A percentile compares a stretch with the other conserved stretches of the same genome.
Evolutionary conservation across 2,329 filamentous ascomycete species (phyloP).

Genomic region (Cladorrhinum sp.): DNA sequence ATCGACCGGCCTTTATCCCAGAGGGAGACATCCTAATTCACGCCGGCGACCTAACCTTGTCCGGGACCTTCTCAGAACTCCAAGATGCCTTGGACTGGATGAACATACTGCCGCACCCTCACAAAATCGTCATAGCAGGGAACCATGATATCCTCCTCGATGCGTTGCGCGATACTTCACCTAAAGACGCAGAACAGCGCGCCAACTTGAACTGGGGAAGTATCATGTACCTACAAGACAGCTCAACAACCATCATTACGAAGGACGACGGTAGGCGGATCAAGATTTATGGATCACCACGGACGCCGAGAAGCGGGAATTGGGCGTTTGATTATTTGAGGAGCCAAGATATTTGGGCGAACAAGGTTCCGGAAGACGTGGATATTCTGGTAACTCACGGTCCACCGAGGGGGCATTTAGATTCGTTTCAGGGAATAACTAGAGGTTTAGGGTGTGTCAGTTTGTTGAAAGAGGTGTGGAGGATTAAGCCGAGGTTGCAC

Average conservation of each 20-base stretch:
- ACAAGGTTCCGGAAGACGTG: slow-evolving; percentile 4
- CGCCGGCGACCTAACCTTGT: slow-evolving; percentile 40
- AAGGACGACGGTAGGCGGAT: slow-evolving; percentile 28
- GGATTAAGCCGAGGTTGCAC: slow-evolving; percentile 33
- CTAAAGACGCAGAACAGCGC: not conserved
- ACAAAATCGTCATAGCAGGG: slow-evolving; percentile 37
- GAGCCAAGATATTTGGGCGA: slow-evolving; percentile 14
- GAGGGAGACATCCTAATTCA: slow-evolving; percentile 41
- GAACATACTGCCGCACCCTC: slow-evolving; percentile 31
- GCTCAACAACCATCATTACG: slow-evolving; percentile 25
- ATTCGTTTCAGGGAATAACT: slow-evolving; percentile 22
- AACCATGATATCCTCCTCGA: slow-evolving; percentile 23
- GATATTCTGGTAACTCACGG: slow-evolving; percentile 34
- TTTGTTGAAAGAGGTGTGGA: slow-evolving; percentile 33
- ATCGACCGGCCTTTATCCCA: slow-evolving; percentile 32
- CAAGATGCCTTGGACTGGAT: slow-evolving; percentile 35
- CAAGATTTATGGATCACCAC: slow-evolving; percentile 37
- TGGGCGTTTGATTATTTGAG: slow-evolving; percentile 43
- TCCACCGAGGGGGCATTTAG: slow-evolving; percentile 34
- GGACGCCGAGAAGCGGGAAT: slow-evolving; percentile 33
- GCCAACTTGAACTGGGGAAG: slow-evolving; percentile 16
- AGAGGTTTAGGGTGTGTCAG: slow-evolving; percentile 27
- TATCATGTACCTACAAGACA: slow-evolving; percentile 17
- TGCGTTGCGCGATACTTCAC: not conserved
- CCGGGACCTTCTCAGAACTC: slow-evolving; percentile 39